Percentiles rank a stretch among this genome's conserved stretches.
These are phyloP conservation scores for Hanseniaspora singularis DNA, from an alignment of 805 yeast genomes.

Conservation along the genomic window DNA sequence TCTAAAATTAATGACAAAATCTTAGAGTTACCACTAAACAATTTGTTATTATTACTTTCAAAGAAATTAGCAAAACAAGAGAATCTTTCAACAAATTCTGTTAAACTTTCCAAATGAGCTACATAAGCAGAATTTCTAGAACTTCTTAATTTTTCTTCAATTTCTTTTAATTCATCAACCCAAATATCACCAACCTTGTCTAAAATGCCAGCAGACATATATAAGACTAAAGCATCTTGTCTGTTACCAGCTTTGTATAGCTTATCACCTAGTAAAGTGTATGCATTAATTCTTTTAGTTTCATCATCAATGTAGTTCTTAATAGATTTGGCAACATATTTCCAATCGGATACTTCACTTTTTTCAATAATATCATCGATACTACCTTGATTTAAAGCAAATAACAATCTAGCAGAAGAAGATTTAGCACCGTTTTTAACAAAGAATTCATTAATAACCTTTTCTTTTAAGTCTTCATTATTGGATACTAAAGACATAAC, in stretches of 20 bases:
- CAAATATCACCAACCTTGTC: constrained; percentile 72
- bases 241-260: constrained; percentile 45
- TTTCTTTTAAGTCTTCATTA: constrained; percentile 43
- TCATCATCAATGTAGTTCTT: constrained; percentile 41
- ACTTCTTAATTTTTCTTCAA: constrained; percentile 33
- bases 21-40: constrained; percentile 25
- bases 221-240: constrained; percentile 64
- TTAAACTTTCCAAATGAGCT: constrained; percentile 72
- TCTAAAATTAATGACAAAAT: constrained; percentile 52
- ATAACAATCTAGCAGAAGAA: constrained; percentile 61
- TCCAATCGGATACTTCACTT: constrained; percentile 73
- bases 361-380: constrained; percentile 62
- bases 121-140: constrained; percentile 46
- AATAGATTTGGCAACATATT: constrained; percentile 60
- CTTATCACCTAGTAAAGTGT: constrained; percentile 68
- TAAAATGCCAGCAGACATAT: constrained; percentile 67
- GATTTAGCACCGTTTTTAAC: constrained; percentile 37
- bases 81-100: constrained; percentile 72
- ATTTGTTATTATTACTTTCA: constrained; percentile 18
- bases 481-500: constrained; percentile 62
- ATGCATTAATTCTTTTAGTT: constrained; percentile 40
- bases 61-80: constrained; percentile 39
- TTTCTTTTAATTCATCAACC: constrained; percentile 56
- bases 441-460: constrained; percentile 64
- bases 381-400: constrained; percentile 45